Conservation (phyloP, 108 stramenopile genomes). For the Ochromonas danica region DNA sequence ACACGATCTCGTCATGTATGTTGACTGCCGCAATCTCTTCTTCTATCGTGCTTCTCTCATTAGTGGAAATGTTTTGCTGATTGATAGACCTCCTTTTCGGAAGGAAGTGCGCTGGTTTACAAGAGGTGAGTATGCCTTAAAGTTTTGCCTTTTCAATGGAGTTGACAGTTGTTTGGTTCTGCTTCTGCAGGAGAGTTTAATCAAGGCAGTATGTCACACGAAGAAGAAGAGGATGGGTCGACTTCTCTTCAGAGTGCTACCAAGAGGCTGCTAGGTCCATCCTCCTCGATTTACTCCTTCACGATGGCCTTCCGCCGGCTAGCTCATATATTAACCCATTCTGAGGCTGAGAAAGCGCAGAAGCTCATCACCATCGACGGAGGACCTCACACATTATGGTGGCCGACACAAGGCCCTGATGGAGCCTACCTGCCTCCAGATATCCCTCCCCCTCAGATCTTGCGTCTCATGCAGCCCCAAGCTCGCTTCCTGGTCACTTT, state of each 20-base stretch:
- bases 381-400: slow-evolving; percentile 42
- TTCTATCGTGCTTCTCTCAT: too few relatives aligned
- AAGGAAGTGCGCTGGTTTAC: slow-evolving; percentile 37
- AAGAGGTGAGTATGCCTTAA: slow-evolving; percentile 31
- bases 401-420: slow-evolving; percentile 39
- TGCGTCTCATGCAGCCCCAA: slow-evolving; percentile 18
- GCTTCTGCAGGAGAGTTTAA: too few relatives aligned
- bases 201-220: slow-evolving; percentile 21
- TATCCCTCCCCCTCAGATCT: slow-evolving; percentile 22
- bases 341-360: neutral
- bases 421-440: neutral
- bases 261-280: neutral
- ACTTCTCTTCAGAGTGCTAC: too few relatives aligned
- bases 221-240: slow-evolving; percentile 14
- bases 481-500: slow-evolving; percentile 29
- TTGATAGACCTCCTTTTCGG: neutral
- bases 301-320: neutral
- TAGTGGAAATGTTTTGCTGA: too few relatives aligned
- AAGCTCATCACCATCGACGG: slow-evolving; percentile 22
- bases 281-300: slow-evolving; percentile 20
- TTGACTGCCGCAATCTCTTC: neutral
- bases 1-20: neutral
- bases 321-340: neutral
- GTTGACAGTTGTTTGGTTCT: too few relatives aligned
- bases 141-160: too few relatives aligned